Evolutionary conservation across 768 basidiomycete species (phyloP).

Genomic region (Calocybe gangraenosa): DNA sequence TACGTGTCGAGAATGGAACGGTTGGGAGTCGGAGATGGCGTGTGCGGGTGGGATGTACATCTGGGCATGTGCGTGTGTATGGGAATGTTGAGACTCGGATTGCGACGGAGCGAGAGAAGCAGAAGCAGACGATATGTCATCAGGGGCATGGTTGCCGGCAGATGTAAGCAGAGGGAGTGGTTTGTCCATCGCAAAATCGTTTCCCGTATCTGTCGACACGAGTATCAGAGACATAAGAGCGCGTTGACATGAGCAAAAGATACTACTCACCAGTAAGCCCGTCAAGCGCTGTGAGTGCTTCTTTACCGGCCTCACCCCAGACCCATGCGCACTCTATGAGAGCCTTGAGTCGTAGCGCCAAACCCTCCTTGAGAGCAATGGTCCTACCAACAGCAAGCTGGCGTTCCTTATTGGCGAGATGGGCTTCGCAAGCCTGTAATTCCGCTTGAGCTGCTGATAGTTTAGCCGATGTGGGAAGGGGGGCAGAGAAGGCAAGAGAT

Average conservation of each 20-base stretch:
- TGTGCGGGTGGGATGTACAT: slow-evolving; percentile 50
- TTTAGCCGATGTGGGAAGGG: slow-evolving; percentile 39
- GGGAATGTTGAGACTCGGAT: slow-evolving; percentile 60
- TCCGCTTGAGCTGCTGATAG: slow-evolving; percentile 67
- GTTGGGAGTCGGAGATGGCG: slow-evolving; percentile 28
- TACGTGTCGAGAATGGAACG: slow-evolving; percentile 16
- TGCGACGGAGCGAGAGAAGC: slow-evolving; percentile 70
- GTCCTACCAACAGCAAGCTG: slow-evolving; percentile 51
- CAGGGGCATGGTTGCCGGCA: slow-evolving; percentile 34
- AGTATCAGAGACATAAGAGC: neutral
- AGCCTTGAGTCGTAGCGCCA: slow-evolving; percentile 58
- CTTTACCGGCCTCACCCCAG: slow-evolving; percentile 66
- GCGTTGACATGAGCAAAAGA: neutral
- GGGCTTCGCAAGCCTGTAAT: slow-evolving; percentile 78
- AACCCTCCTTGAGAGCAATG: slow-evolving; percentile 57
- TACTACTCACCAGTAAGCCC: slow-evolving; percentile 23
- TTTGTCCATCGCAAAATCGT: neutral
- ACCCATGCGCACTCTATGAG: slow-evolving; percentile 65
- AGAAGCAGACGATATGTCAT: slow-evolving; percentile 31
- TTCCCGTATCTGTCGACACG: neutral
- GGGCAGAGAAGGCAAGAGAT: slow-evolving; percentile 5
- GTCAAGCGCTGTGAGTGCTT: slow-evolving; percentile 45
- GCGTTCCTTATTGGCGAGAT: slow-evolving; percentile 65
- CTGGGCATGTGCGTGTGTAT: slow-evolving; percentile 9
- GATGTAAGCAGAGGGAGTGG: slow-evolving; percentile 21